Conservation (phyloP, 2,329 filamentous ascomycete genomes). For the Venturiaceae sp. region DNA sequence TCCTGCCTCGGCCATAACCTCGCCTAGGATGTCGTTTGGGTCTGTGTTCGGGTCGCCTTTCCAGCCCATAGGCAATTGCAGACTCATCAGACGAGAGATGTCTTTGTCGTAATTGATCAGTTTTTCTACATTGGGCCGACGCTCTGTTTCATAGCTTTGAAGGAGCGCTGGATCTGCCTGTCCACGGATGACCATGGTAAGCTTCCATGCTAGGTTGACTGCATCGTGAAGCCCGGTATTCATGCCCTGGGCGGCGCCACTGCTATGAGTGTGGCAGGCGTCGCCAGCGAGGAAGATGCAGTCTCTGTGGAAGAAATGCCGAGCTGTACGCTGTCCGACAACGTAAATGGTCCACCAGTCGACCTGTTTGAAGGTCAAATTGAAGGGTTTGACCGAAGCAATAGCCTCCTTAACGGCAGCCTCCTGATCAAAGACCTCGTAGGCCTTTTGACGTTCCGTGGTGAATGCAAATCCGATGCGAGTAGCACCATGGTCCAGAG, state of each 20-base stretch:
- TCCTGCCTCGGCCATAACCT: slow-evolving; percentile 18
- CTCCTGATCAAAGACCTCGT: slow-evolving; percentile 24
- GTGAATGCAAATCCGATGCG: slow-evolving; percentile 45
- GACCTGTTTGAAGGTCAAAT: slow-evolving; percentile 26
- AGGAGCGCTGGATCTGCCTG: slow-evolving; percentile 26
- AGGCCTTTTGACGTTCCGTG: slow-evolving; percentile 27
- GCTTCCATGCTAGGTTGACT: slow-evolving; percentile 46
- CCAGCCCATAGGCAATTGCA: slow-evolving; percentile 25
- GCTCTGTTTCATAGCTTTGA: slow-evolving; percentile 38
- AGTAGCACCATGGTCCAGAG: slow-evolving; percentile 42
- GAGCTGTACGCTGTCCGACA: slow-evolving; percentile 27
- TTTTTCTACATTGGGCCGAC: slow-evolving; percentile 34
- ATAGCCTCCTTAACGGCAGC: slow-evolving; percentile 29
- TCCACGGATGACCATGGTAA: slow-evolving; percentile 35
- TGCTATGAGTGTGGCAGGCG: slow-evolving; percentile 47
- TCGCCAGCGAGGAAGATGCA: slow-evolving; percentile 43
- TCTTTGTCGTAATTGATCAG: slow-evolving; percentile 28
- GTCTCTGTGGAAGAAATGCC: neutral
- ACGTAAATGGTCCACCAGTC: slow-evolving; percentile 36
- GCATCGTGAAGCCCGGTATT: slow-evolving; percentile 47
- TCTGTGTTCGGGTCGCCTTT: slow-evolving; percentile 18
- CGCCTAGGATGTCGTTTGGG: slow-evolving; percentile 18
- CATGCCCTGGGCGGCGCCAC: slow-evolving; percentile 48
- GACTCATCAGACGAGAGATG: slow-evolving; percentile 23
- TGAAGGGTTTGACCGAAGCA: slow-evolving; percentile 29